Conservation (phyloP, 768 basidiomycete species). For the Lactarius hatsudake region DNA sequence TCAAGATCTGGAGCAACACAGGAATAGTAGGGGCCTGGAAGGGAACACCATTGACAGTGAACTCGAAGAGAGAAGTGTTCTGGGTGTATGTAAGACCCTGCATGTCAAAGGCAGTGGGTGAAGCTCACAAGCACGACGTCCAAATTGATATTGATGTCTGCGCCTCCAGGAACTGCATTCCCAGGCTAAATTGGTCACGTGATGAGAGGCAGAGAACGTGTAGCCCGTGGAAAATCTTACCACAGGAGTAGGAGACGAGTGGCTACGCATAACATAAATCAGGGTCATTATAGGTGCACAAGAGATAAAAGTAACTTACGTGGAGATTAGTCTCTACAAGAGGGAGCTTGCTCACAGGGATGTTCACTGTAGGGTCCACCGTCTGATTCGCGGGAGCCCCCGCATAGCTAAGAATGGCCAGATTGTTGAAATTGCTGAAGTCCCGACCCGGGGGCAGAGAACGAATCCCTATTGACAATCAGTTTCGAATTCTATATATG, state of each 20-base stretch:
- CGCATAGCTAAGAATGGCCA: slow-evolving; percentile 40
- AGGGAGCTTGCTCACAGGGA: slow-evolving; percentile 10
- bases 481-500: neutral
- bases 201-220: neutral
- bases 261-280: slow-evolving; percentile 8
- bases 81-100: slow-evolving; percentile 2
- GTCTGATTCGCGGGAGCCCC: slow-evolving; percentile 37
- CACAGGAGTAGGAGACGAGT: slow-evolving; percentile 14
- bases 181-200: slow-evolving; percentile 28
- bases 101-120: neutral
- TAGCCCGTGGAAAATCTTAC: neutral
- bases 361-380: slow-evolving; percentile 22
- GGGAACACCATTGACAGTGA: slow-evolving; percentile 37
- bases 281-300: neutral
- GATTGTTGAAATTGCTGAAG: slow-evolving; percentile 35
- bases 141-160: slow-evolving; percentile 27
- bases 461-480: slow-evolving; percentile 26
- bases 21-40: slow-evolving; percentile 46
- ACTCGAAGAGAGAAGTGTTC: slow-evolving; percentile 22
- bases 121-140: slow-evolving; percentile 26
- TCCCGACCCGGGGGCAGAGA: slow-evolving; percentile 31
- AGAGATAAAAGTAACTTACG: neutral
- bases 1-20: slow-evolving; percentile 57
- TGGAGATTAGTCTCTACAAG: slow-evolving; percentile 17
- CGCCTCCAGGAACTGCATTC: slow-evolving; percentile 27